Evolutionary conservation across 305 asterid genomes (phyloP).

Genomic region (Fraxinus latifolia): DNA sequence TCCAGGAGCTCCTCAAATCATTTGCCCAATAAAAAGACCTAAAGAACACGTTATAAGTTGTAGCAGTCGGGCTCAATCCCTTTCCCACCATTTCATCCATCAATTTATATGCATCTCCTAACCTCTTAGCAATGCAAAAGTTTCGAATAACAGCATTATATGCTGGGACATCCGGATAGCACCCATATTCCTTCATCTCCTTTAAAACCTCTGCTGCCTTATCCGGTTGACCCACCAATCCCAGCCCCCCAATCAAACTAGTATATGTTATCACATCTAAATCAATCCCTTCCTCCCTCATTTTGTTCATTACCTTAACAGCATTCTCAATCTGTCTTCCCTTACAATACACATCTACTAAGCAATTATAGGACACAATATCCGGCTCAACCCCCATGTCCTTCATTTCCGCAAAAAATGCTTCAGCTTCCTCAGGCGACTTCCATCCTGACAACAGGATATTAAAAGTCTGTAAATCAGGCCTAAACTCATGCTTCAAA

Average conservation of each 20-base stretch:
- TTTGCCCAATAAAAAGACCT: conserved; percentile 71
- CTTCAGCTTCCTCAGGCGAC: conserved; percentile 67
- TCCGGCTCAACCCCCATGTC: conserved; percentile 69
- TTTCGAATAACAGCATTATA: conserved; percentile 79
- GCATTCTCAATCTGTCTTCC: conserved; percentile 76
- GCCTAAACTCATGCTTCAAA: conserved; percentile 69
- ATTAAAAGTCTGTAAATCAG: conserved; percentile 70
- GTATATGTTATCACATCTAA: conserved; percentile 81
- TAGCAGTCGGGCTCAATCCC: conserved; percentile 74
- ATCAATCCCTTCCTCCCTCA: conserved; percentile 64
- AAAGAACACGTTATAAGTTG: conserved; percentile 73
- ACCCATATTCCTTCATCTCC: conserved; percentile 84
- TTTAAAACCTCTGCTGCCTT: conserved; percentile 75
- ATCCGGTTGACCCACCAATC: conserved; percentile 83
- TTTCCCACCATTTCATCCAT: conserved; percentile 67
- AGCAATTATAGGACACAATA: conserved; percentile 72
- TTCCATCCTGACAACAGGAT: conserved; percentile 85
- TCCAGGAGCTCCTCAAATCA: conserved; percentile 66
- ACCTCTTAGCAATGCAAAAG: conserved; percentile 81
- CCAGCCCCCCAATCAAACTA: conserved; percentile 78
- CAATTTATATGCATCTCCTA: conserved; percentile 52
- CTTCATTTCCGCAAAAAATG: conserved; percentile 63
- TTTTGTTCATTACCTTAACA: conserved; percentile 42
- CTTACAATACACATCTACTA: conserved; percentile 81
- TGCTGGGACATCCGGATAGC: conserved; percentile 82